Evolutionary conservation across 2,329 filamentous ascomycete genomes (phyloP).

Genomic region (Claviceps africana): DNA sequence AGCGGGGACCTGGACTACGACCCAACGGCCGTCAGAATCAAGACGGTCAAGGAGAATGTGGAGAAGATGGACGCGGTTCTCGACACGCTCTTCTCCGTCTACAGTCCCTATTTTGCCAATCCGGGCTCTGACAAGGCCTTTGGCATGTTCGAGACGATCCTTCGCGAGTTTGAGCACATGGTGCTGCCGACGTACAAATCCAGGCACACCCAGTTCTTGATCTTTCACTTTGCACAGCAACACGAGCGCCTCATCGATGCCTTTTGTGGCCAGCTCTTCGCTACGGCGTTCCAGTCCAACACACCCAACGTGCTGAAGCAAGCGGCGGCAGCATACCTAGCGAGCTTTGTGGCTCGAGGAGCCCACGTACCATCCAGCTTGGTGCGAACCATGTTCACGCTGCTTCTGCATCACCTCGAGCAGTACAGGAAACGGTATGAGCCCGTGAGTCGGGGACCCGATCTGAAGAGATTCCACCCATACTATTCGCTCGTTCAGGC

Average conservation of each 20-base stretch:
- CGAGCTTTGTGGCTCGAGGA: constrained; percentile 85
- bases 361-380: constrained; percentile 63
- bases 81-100: constrained; percentile 75
- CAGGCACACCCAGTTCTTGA: constrained; percentile 84
- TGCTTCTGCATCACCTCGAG: constrained; percentile 67
- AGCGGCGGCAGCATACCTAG: constrained; percentile 79
- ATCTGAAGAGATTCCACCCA: constrained; percentile 66
- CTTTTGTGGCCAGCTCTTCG: constrained; percentile 61
- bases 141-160: constrained; percentile 61
- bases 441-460: constrained; percentile 63
- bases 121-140: constrained; percentile 56
- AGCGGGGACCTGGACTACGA: constrained; percentile 57
- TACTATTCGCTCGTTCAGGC: constrained; percentile 88
- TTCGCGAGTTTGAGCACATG: constrained; percentile 74
- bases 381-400: constrained; percentile 69
- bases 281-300: constrained; percentile 38
- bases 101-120: constrained; percentile 56
- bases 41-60: constrained; percentile 65
- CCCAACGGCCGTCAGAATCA: constrained; percentile 48
- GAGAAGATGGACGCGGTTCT: constrained; percentile 85
- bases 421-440: constrained; percentile 61
- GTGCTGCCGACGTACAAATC: constrained; percentile 86
- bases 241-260: constrained; percentile 65
- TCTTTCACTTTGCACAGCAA: constrained; percentile 88
- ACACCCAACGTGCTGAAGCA: constrained; percentile 63